Base-by-base conservation (phyloP, 2,329 filamentous ascomycete genomes). In the Xylariaceae sp. region DNA sequence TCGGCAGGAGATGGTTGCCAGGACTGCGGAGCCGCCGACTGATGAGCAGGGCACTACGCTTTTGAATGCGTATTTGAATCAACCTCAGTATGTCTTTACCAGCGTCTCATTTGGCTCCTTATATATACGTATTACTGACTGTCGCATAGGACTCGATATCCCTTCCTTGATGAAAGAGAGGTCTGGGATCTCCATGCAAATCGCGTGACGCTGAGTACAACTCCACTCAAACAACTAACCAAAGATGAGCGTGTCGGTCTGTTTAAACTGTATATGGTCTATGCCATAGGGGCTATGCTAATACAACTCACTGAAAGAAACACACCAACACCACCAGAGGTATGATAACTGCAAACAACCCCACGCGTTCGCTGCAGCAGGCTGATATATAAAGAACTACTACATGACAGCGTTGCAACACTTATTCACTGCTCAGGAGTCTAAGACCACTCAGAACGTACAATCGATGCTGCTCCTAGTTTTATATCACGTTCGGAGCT, bases 261-360 rank as follows among this genome's bases (percentile, higher is more conserved):
- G 9, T 82, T 82, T 66, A 80, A 80, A 63, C 66, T 82, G 13
- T 80, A 81, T 62, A 73, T 82, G 70, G 75, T 79, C 0, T 82
- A 80, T 68, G 78, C 78, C 3, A 81, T 81, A 61, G 78, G 78
- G 0, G 76, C 79, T 11, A 79, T 77, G 11, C 72, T 79, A 62
- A 72, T 81, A 30, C 75, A 77, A 34, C 62, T 81, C 13, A 80
- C 75, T 2, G 78, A 80, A 63, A 75, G 75, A 50, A 75, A 76
- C 53, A 75, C 72, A 3, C 64, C 69, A 3, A 70, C 66, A 4
- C 64, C 72, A 10, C 76, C 77, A 4, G 76, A 78, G 70, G 76
- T 78, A 67, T 8, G 48, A 45, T 8, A 11, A 23, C 8, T 37
- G 35, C 13, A 35, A 39, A 34, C 17, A 42, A 39, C n/a, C n/a